Evolutionary conservation across 192 early-diverging fungal species (phyloP).

Genomic region (Backusella macrospora): DNA sequence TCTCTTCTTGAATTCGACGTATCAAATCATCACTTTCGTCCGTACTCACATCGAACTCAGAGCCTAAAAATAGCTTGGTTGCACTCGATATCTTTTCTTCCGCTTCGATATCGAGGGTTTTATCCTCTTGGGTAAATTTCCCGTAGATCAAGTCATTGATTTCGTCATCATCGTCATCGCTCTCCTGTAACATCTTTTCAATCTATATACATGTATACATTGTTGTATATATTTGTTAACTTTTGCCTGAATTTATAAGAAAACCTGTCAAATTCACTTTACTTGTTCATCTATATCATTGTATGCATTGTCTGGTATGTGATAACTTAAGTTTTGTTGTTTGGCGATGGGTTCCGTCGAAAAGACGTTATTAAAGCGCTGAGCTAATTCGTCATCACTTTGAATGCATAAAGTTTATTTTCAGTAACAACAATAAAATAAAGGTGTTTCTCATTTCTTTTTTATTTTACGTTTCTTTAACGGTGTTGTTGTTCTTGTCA

Average conservation of each 20-base stretch:
- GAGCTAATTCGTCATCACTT: constrained; percentile 14
- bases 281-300: constrained; percentile 4
- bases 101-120: not conserved
- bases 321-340: constrained; percentile 15
- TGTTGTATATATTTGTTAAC: not conserved
- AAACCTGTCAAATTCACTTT: not conserved
- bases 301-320: not conserved
- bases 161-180: not conserved
- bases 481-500: not conserved
- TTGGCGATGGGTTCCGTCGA: constrained; percentile 5
- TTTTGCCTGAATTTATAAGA: not conserved
- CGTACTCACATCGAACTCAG: not conserved
- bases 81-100: not conserved
- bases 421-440: no score
- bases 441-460: no score
- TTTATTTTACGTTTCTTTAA: not conserved
- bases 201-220: constrained; percentile 5
- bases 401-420: no score
- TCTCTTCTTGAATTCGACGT: constrained; percentile 11
- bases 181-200: constrained; percentile 4
- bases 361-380: constrained; percentile 14
- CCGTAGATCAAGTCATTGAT: not conserved
- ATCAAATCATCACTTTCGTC: constrained; percentile 17
- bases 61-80: not conserved
- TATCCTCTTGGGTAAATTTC: not conserved